Base-by-base conservation (phyloP, 2,329 filamentous ascomycete genomes). In the Claviceps humidiphila region DNA sequence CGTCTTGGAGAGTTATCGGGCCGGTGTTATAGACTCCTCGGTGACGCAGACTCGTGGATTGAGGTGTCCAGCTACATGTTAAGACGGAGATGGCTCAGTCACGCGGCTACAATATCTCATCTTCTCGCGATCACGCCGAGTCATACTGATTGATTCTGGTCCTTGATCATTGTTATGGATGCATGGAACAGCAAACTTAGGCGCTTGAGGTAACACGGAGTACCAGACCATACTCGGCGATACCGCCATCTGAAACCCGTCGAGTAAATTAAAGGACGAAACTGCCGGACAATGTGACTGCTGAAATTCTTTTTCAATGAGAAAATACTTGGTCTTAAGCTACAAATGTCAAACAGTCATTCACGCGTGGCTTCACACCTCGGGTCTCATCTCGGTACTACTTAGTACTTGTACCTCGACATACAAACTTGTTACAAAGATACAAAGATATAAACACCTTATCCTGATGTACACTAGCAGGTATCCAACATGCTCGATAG, bases 401-500 rank as follows among this genome's bases (percentile, higher is more conserved):
- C 45, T n/a, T 11, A 9, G 8, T 30, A 9, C 26, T 30, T 30
- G 8, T 22, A 5, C 8, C 8, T 38, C 9, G 13, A 22, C 1
- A 38, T 5, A 20, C 37, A 22, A 17, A 22, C 30, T 34, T 34
- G 9, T 11, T 11, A 34, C 6, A 3, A 37, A 37, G n/a, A 11
- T 5, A 17, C 3, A 34, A 34, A 37, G 3, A 22, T 34, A 37
- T 20, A 43, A 13, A 34, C 22, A 43, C 22, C 22, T 42, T 13
- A 4, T 17, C 4, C 22, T 7, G 24, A 24, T 46, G 11, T 16
- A 20, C 20, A 20, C 54, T 57, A 68, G 53, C 66, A 69, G 7
- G 53, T 59, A 52, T 61, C 57, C 44, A 69, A 58, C 63, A 69
- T 68, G 48, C 67, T 71, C 1, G 69, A 70, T 56, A 90, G 67